phyloP scores from a whole-genome alignment of 306 rosid genomes.

The Purshia tridentata region DNA sequence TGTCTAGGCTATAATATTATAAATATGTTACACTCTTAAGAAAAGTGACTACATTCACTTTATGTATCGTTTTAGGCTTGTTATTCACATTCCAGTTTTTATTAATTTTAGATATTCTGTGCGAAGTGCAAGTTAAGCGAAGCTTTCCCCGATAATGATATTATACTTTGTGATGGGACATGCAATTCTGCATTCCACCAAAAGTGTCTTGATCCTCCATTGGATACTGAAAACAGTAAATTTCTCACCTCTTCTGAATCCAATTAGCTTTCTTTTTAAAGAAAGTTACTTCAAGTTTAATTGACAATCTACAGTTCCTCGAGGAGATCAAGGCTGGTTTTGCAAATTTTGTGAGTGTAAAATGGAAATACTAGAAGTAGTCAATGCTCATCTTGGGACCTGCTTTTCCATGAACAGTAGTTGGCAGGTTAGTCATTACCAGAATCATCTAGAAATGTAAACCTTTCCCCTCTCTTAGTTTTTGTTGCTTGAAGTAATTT shows the following conservation, averaged over 20 bases:
- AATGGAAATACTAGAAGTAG: conserved; percentile 70
- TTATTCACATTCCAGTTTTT: conserved; percentile 30
- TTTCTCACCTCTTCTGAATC: conserved; percentile 29
- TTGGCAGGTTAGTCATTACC: conserved; percentile 68
- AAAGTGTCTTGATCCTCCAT: conserved; percentile 79
- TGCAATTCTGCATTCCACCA: conserved; percentile 90
- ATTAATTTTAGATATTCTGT: conserved; percentile 62
- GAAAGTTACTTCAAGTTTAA: conserved; percentile 24
- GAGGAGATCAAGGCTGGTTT: conserved; percentile 83
- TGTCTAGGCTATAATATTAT: background rate
- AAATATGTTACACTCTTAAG: background rate
- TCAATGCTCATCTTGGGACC: conserved; percentile 89
- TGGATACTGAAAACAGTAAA: conserved; percentile 71
- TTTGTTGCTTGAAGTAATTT: background rate
- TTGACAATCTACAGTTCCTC: conserved; percentile 54
- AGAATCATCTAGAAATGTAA: conserved; percentile 9
- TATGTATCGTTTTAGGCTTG: conserved; percentile 1
- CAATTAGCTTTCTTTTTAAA: conserved; percentile 9
- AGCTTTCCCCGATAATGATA: conserved; percentile 71
- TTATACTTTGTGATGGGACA: conserved; percentile 78
- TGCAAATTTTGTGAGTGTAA: conserved; percentile 83
- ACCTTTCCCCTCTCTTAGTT: background rate
- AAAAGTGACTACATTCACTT: conserved; percentile 1
- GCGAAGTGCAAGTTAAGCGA: conserved; percentile 72
- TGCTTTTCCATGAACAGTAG: conserved; percentile 58